These are phyloP conservation scores for Malus hybrid DNA, from an alignment of 331 rosid genomes.

Conservation along the genomic window DNA sequence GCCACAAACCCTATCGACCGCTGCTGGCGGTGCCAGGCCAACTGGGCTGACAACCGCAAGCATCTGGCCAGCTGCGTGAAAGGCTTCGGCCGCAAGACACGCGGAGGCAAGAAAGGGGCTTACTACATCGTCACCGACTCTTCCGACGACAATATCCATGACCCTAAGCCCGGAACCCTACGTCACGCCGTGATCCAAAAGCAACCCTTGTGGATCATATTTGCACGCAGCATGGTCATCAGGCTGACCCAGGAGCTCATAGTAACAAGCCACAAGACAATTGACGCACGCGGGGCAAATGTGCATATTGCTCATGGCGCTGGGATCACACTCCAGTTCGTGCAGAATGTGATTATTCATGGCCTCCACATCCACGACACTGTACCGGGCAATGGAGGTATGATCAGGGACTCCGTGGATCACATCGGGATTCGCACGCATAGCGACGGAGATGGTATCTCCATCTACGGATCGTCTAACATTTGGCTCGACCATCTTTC, in stretches of 20 bases:
- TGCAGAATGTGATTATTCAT: conserved; percentile 50
- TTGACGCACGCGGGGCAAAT: conserved; percentile 71
- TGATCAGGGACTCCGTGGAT: conserved; percentile 40
- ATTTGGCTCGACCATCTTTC: conserved; percentile 76
- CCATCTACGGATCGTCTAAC: conserved; percentile 52
- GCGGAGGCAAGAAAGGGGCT: conserved; percentile 42
- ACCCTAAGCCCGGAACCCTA: conserved; percentile 58
- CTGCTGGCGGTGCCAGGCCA: conserved; percentile 57
- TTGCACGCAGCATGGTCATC: conserved; percentile 45
- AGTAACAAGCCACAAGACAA: conserved; percentile 53
- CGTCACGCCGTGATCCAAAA: conserved; percentile 36
- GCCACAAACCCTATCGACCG: conserved; percentile 80
- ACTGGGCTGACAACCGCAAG: conserved; percentile 53
- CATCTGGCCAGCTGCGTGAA: conserved; percentile 39
- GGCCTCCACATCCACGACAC: conserved; percentile 42
- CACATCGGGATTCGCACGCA: conserved; percentile 37
- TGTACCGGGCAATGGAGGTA: conserved; percentile 24
- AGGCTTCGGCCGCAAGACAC: conserved; percentile 55
- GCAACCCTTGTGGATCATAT: conserved; percentile 65
- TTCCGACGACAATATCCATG: conserved; percentile 27
- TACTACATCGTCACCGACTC: conserved; percentile 44
- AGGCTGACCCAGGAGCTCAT: conserved; percentile 39
- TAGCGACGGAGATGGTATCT: conserved; percentile 69
- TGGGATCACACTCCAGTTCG: conserved; percentile 41
- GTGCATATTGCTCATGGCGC: conserved; percentile 48